Evolutionary conservation across 1,284 basidiomycete genomes (phyloP), one percentile per base, ranked within the genome.

Genomic region (Butyriboletus regius): DNA sequence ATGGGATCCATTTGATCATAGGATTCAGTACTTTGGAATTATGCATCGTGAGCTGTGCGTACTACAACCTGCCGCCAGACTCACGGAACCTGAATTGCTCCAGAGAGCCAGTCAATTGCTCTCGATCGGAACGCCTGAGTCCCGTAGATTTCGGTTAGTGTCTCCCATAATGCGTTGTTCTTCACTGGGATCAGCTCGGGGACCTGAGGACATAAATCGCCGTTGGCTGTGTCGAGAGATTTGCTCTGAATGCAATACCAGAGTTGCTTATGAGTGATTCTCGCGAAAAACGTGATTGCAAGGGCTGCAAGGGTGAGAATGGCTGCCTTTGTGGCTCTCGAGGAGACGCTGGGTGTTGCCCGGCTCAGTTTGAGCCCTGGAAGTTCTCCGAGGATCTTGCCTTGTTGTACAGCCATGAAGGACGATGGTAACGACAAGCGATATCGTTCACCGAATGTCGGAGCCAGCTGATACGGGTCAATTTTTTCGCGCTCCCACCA

Each of bases 1-100:
- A 75, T 62, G 2, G 69, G 69, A 1, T 57, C 65, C 69, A 74
- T 71, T 48, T 68, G 55, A 51, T 77, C 75, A 55, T 67, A 73
- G 3, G 69, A 71, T 54, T 72, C 71, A 20, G 66, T 67, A 14
- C 62, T 64, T 34, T 40, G 26, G 22, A 48, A 29, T 20, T 7
- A 36, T 44, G 26, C 44, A 24, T 43, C 24, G 26, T 52, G 40
- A 51, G 40, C 34, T 12, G 15, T 46, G 26, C 14, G 13, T 24
- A 12, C 17, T 10, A 33, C 24, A 24, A 34, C 28, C 17, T 20
- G 22, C 29, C 18, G 7, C 14, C 22, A 37, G 43, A 59, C 66
- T 57, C 48, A 70, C 67, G 68, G 69, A 32, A 72, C 53, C 39
- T 57, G 59, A 18, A 72, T 58, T 18, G 71, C 71, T 29, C 66